Evolutionary conservation across 2,329 filamentous ascomycete genomes (phyloP), one percentile per base, ranked within the genome.

Genomic region (Allantophomopsis lycopodina): DNA sequence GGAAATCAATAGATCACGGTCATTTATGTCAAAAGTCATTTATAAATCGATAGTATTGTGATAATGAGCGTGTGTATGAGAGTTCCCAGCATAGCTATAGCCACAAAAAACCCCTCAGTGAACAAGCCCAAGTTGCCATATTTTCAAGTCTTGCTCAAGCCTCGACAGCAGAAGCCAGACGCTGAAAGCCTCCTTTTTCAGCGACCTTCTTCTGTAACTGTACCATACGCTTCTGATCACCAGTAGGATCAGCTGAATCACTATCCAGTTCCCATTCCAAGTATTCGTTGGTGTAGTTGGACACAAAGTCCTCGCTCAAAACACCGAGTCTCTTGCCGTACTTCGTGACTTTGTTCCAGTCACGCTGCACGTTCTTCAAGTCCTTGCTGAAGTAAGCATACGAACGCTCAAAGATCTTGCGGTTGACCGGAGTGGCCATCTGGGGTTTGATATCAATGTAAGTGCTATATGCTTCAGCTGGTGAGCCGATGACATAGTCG

Each of bases 381-480:
- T 86, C 80, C 46, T 69, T 69, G 42, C 75, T 82, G 58, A 86
- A 83, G 66, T 85, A 86, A 15, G 81, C 80, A 51, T 74, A 87
- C 50, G 76, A 82, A 44, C 81, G 76, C 68, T 86, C 80, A 51
- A 83, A 86, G 59, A 87, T 85, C 68, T 85, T 84, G 50, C 73
- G 71, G 64, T 86, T 84, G 41, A 85, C 71, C 1, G 63, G 53
- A 0, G 74, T 75, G 34, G 66, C 73, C 76, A 86, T 81, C 48
- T 67, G 67, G 2, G 80, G 76, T 62, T 86, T 87, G 62, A 81
- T 72, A 51, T 76, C 76, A 47, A 80, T 66, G 54, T 83, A 85
- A 52, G 81, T 76, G 11, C 64, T 65, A 66, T 78, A 86, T 0
- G 81, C 78, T 37, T 62, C 53, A 35, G 70, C 67, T 0, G 82